Evolutionary conservation across 192 early-diverging fungal species (phyloP).

Genomic region (Globomyces pollinis-pini): DNA sequence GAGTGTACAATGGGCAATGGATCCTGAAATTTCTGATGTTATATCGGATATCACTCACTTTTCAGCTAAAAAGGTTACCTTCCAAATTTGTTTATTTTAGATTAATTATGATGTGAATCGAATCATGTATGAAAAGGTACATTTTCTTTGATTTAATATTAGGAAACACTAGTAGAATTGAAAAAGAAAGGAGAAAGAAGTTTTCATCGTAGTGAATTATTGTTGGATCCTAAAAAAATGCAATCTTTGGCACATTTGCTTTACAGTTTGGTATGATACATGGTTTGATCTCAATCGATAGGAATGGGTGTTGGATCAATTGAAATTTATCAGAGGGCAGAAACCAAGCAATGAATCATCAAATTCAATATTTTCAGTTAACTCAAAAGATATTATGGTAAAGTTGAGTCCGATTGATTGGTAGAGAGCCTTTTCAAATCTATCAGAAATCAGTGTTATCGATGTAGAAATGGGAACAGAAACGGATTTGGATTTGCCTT

Average conservation of each 20-base stretch:
- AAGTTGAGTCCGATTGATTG: no score
- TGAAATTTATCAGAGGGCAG: neutral
- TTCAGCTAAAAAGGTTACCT: constrained; percentile 14
- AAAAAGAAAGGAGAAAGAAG: constrained; percentile 72
- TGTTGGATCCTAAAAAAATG: constrained; percentile 77
- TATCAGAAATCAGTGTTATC: neutral
- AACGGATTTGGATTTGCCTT: constrained; percentile 7
- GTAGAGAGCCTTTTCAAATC: neutral
- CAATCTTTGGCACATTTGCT: constrained; percentile 66
- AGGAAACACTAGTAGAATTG: constrained; percentile 73
- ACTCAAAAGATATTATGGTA: neutral
- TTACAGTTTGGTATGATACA: no score
- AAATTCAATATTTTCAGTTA: neutral
- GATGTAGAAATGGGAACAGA: constrained; percentile 8
- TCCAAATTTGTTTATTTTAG: neutral
- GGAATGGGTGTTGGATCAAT: constrained; percentile 56
- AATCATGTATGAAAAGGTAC: constrained; percentile 24
- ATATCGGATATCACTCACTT: constrained; percentile 35
- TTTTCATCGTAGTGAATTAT: constrained; percentile 67
- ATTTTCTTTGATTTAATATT: constrained; percentile 11
- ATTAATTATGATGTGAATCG: constrained; percentile 33
- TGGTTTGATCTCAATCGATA: no score
- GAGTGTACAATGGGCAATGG: constrained; percentile 56
- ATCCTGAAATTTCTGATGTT: constrained; percentile 49
- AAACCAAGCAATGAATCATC: neutral